These are phyloP conservation scores for Pseudognaphalium luteoalbum DNA, from an alignment of 129 eudicot genomes.

Conservation along the genomic window DNA sequence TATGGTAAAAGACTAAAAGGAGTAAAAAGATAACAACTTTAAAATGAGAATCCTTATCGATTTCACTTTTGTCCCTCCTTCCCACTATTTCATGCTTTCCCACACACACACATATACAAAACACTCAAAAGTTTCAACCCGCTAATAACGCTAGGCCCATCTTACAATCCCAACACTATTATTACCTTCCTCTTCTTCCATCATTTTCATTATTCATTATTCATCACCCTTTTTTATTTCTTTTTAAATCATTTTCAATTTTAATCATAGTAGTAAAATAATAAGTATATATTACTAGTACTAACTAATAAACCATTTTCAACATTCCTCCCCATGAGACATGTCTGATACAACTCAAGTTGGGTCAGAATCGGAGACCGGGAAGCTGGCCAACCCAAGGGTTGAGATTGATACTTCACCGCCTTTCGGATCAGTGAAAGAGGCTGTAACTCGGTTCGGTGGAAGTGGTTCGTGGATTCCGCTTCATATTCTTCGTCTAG, in stretches of 20 bases:
- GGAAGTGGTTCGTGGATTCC: constrained; percentile 89
- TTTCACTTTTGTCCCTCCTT: constrained; percentile 33
- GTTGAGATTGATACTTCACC: constrained; percentile 74
- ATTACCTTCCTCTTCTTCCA: constrained; percentile 27
- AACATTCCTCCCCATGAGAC: constrained; percentile 5
- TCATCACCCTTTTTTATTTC: not conserved
- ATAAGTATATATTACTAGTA: not conserved
- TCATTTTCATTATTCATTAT: constrained; percentile 16
- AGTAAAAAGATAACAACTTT: not conserved
- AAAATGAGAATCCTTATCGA: constrained; percentile 2
- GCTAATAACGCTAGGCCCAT: constrained; percentile 42
- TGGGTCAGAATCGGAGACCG: constrained; percentile 21
- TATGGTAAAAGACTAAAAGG: too few species aligned
- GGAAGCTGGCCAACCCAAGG: constrained; percentile 45
- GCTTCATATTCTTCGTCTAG: constrained; percentile 49
- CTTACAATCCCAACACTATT: constrained; percentile 34
- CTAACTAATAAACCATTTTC: constrained; percentile 18
- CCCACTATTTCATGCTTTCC: constrained; percentile 24
- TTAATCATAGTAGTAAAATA: not conserved
- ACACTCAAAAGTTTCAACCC: constrained; percentile 24
- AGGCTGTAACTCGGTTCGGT: constrained; percentile 81
- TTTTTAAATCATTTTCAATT: not conserved
- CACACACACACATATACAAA: not conserved
- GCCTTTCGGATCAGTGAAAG: constrained; percentile 79
- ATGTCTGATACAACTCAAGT: constrained; percentile 9